Evolutionary conservation across 202 grass and related monocot genomes (phyloP).

Genomic region (Hordeum pubiflorum): DNA sequence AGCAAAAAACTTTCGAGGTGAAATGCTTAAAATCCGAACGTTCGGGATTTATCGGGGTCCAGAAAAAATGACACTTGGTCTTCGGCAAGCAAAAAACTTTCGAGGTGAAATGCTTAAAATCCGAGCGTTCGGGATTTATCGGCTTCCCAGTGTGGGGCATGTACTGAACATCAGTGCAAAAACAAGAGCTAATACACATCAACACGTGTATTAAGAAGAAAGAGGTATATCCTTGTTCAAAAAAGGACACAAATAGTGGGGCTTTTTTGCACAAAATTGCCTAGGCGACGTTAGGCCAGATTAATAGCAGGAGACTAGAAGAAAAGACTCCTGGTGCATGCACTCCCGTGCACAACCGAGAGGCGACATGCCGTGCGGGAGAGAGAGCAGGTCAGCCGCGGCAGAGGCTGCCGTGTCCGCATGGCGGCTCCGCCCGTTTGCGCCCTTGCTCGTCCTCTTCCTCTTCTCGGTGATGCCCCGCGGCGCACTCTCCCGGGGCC

Average conservation of each 20-base stretch:
- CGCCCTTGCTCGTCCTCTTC: slow-evolving; percentile 13
- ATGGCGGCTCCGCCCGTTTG: background rate
- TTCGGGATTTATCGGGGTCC: no score
- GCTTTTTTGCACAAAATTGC: background rate
- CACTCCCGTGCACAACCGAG: background rate
- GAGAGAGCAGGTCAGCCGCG: background rate
- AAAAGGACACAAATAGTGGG: background rate
- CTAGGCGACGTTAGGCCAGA: background rate
- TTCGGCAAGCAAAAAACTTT: no score
- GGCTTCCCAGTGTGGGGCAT: no score
- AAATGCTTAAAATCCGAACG: no score
- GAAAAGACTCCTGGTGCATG: background rate
- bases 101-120: no score
- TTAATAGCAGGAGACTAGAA: background rate
- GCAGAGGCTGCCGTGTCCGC: background rate
- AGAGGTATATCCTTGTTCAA: background rate
- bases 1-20: background rate
- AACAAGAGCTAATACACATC: background rate
- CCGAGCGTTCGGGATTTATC: no score
- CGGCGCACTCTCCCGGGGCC: background rate
- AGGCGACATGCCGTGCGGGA: background rate
- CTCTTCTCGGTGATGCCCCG: slow-evolving; percentile 7
- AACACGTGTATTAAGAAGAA: background rate
- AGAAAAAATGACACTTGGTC: no score
- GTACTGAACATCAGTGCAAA: background rate